Conservation (phyloP, 495 filamentous ascomycete species). For the Penicillium paxilli region DNA sequence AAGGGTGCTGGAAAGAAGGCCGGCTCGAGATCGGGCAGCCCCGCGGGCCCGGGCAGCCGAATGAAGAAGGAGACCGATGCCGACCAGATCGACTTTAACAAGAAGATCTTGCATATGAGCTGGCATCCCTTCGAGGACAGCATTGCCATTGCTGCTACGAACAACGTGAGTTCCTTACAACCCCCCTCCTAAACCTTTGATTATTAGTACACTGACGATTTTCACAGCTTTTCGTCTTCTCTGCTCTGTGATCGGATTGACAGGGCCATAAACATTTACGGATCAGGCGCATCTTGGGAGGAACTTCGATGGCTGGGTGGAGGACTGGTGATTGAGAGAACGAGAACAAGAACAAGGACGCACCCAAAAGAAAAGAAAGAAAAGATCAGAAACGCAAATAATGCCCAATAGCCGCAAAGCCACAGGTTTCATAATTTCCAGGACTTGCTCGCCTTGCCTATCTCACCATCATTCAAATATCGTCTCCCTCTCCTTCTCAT, state of each 20-base stretch:
- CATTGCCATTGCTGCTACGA: constrained; percentile 98
- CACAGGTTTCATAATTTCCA: constrained; percentile 26
- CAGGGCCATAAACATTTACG: constrained; percentile 26
- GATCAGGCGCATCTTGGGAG: constrained; percentile 28
- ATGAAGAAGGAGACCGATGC: constrained; percentile 99
- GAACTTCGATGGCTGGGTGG: constrained; percentile 20
- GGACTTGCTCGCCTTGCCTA: background rate
- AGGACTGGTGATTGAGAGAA: constrained; percentile 8
- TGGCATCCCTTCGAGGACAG: constrained; percentile 99
- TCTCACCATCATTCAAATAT: background rate
- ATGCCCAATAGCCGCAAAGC: constrained; percentile 28
- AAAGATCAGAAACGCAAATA: constrained; percentile 22
- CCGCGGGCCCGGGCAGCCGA: constrained; percentile 84
- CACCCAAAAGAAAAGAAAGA: constrained; percentile 9
- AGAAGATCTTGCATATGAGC: constrained; percentile 99
- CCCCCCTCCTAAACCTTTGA: constrained; percentile 3
- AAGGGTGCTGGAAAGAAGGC: constrained; percentile 79
- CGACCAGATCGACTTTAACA: constrained; percentile 99
- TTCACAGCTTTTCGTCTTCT: constrained; percentile 90
- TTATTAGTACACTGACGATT: background rate
- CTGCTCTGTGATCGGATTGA: constrained; percentile 80
- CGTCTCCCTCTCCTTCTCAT: too few species aligned
- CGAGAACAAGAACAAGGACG: constrained; percentile 1
- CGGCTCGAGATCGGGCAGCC: constrained; percentile 83
- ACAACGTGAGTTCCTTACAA: constrained; percentile 94